phyloP scores from a whole-genome alignment of 176 grass and related monocot species.

The Zea mays region DNA sequence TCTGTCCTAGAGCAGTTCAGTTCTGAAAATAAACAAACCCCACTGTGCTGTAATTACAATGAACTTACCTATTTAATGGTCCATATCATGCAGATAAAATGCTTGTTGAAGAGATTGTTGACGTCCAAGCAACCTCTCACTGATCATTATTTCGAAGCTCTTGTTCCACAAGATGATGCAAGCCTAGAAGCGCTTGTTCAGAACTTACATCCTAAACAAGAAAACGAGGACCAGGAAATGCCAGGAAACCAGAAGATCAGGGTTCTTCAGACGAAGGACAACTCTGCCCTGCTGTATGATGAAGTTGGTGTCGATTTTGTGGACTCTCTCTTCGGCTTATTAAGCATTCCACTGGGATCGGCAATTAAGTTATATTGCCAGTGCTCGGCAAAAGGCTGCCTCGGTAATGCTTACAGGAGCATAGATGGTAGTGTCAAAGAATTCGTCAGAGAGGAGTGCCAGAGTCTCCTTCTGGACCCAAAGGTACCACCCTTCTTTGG shows the following conservation, averaged over 20 bases:
- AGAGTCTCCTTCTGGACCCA: background rate
- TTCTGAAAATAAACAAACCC: no score
- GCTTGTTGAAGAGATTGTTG: slow-evolving; percentile 22
- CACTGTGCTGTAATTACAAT: no score
- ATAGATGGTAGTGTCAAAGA: background rate
- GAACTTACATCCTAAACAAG: background rate
- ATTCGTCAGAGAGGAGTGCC: background rate
- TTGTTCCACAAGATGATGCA: no score
- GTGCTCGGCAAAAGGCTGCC: background rate
- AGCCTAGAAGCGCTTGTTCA: no score
- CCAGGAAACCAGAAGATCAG: background rate
- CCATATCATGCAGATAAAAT: slow-evolving; percentile 3
- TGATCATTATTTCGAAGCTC: background rate
- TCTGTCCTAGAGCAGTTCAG: no score
- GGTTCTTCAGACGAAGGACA: slow-evolving; percentile 13
- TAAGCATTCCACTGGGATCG: slow-evolving; percentile 7
- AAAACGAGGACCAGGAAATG: background rate
- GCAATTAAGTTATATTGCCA: background rate
- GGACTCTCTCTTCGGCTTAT: background rate
- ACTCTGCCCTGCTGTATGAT: slow-evolving; percentile 14
- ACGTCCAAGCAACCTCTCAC: background rate
- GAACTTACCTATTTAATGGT: no score
- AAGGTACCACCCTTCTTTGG: background rate
- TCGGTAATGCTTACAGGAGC: slow-evolving; percentile 1
- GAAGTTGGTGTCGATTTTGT: slow-evolving; percentile 27